Conservation (phyloP, 768 basidiomycete species). For the Hirschioporus abietinus region DNA sequence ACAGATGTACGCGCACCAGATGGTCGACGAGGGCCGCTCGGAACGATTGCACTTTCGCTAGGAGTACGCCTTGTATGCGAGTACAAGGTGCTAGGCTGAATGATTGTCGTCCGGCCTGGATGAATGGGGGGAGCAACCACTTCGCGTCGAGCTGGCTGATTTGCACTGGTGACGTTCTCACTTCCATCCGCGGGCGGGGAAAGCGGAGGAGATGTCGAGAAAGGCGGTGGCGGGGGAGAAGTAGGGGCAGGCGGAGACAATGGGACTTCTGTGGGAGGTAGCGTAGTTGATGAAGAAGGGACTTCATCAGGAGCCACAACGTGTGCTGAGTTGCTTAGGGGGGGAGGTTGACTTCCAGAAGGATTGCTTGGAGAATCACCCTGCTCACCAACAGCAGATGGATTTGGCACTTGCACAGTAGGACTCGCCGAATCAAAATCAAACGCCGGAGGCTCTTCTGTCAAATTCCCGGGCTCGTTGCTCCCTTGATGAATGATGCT, state of each 20-base stretch:
- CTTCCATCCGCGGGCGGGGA: background rate
- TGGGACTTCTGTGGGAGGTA: background rate
- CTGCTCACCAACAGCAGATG: background rate
- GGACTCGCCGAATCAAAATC: background rate
- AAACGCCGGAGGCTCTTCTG: background rate
- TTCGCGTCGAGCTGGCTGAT: background rate
- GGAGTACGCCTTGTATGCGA: background rate
- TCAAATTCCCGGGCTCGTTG: background rate
- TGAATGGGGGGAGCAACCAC: background rate
- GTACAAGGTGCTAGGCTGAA: background rate
- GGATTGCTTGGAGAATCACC: background rate
- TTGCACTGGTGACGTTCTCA: background rate
- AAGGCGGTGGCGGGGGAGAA: background rate
- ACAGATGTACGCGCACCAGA: background rate
- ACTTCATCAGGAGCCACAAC: background rate
- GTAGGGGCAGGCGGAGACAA: background rate
- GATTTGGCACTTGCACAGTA: background rate
- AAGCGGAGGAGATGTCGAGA: background rate
- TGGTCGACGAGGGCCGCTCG: background rate
- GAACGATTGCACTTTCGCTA: background rate
- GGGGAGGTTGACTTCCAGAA: background rate
- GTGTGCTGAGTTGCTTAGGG: background rate
- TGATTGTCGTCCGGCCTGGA: background rate
- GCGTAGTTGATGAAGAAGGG: background rate
- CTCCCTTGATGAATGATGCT: background rate